phyloP scores from a whole-genome alignment of 2,329 filamentous ascomycete genomes.

The Trichoderma sp. region DNA sequence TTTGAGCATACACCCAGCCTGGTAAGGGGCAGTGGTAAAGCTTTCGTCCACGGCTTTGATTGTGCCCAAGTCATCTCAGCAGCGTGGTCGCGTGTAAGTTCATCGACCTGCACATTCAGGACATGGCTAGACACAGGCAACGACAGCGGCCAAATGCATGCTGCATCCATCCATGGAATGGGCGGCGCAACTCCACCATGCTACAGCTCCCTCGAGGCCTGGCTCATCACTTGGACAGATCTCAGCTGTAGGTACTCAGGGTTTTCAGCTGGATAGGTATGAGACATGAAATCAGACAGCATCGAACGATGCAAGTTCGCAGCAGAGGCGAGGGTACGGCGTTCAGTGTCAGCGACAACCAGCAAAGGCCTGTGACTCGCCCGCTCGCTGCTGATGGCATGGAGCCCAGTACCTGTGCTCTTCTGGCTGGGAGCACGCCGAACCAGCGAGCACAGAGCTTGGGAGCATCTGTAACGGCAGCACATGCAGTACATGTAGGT shows the following conservation, averaged over 20 bases:
- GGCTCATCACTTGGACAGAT: neutral
- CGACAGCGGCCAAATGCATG: neutral
- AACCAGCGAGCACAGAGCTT: neutral
- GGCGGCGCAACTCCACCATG: neutral
- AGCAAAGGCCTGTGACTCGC: neutral
- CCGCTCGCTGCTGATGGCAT: too few species aligned
- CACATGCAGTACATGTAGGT: too few species aligned
- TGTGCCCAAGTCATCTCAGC: neutral
- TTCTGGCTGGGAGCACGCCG: neutral
- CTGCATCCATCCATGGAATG: neutral
- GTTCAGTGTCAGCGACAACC: neutral
- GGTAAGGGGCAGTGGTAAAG: too few species aligned
- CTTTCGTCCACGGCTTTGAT: neutral
- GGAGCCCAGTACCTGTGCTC: too few species aligned
- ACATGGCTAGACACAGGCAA: neutral
- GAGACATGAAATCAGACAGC: neutral
- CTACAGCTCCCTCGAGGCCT: neutral
- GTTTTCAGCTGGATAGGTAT: neutral
- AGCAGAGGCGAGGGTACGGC: conserved; percentile 23
- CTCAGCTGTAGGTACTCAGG: neutral
- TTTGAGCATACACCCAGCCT: too few species aligned
- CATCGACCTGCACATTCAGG: neutral
- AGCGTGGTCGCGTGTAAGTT: neutral
- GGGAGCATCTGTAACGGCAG: neutral
- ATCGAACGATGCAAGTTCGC: neutral